Evolutionary conservation across 805 yeast species (phyloP), one percentile per base, ranked within the genome.

Genomic region (Saturnispora zaruensis): DNA sequence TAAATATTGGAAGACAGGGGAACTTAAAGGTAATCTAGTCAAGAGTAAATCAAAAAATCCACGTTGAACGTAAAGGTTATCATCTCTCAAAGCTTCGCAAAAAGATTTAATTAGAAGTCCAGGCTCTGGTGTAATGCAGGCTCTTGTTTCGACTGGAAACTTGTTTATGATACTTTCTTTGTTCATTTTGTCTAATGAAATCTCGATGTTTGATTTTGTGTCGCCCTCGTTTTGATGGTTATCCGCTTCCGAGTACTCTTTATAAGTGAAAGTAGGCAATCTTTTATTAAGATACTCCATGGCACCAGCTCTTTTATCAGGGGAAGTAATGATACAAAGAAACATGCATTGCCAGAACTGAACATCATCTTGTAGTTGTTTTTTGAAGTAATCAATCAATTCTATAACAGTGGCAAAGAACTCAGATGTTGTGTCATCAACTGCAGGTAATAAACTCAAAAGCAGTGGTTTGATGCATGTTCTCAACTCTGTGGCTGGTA

Each of bases 341-440:
- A 85, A 88, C 53, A 89, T 63, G 48, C 84, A 76, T 57, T 82
- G 93, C 98, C 98, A 91, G 66, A 91, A 93, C 55, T 85, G 80
- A 1, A 80, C 64, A 60, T 87, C 87, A 58, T 87, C 81, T 37
- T 70, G 69, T 40, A 87, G 61, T 44, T 79, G 78, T 6, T 51
- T 58, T 55, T 80, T 78, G 56, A 90, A 72, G 1, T 68, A 62
- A 44, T 82, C 89, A 34, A 91, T 70, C 40, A 91, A 61, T 0
- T 68, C 68, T 48, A 88, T 55, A 1, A 82, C 75, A 2, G 81
- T 76, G 13, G 71, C 73, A 60, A 84, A 91, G 30, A 82, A 82
- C 59, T 93, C 99, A 20, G 90, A 80, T 38, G 90, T 79, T 56
- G 90, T 96, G 58, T 93, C 98, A 58, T 93, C 99, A 46, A 93